These are phyloP conservation scores for Bidens hawaiensis DNA, from an alignment of 140 eudicot species.

Conservation along the genomic window DNA sequence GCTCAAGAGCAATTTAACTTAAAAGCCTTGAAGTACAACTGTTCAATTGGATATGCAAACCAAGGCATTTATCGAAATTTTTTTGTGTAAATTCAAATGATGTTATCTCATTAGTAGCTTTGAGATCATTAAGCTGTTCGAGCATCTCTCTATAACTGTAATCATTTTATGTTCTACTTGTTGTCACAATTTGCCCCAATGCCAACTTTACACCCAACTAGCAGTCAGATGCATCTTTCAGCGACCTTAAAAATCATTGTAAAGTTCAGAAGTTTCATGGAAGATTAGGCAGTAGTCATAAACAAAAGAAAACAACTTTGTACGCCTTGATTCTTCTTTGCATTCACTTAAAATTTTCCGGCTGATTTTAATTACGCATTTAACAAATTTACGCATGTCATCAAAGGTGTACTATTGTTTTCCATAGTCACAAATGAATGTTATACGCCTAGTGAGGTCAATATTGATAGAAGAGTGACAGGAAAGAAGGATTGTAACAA, in stretches of 20 bases:
- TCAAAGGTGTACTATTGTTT: neutral
- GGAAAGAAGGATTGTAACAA: neutral
- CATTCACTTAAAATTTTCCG: slow-evolving; percentile 10
- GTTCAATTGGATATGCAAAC: too few relatives aligned
- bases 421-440: neutral
- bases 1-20: too few relatives aligned
- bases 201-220: slow-evolving; percentile 10
- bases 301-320: neutral
- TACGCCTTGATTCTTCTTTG: neutral
- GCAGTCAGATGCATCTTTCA: neutral
- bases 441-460: neutral
- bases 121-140: slow-evolving; percentile 6
- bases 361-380: neutral
- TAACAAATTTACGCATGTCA: neutral
- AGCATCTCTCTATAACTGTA: slow-evolving; percentile 1
- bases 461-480: neutral
- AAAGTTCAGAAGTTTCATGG: slow-evolving; percentile 1
- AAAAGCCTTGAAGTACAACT: too few relatives aligned
- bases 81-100: neutral
- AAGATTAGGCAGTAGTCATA: neutral
- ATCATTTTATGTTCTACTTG: neutral
- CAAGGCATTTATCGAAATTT: too few relatives aligned
- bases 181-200: slow-evolving; percentile 10
- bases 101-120: neutral
- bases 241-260: neutral